These are phyloP conservation scores for Penicillium sp. DNA, from an alignment of 2,329 filamentous ascomycete species.

Conservation along the genomic window DNA sequence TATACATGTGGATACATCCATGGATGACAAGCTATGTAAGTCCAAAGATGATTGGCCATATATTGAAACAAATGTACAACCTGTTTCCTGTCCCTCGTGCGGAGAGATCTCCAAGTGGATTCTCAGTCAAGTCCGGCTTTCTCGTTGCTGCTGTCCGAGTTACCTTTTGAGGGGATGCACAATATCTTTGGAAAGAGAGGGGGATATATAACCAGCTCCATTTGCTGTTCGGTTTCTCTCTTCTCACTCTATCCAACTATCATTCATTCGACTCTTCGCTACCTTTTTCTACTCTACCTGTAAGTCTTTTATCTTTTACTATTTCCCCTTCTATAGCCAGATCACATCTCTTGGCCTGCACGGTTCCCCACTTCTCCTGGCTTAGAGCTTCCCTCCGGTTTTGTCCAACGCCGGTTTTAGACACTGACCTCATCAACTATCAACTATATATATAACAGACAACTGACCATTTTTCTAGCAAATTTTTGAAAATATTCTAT, in stretches of 20 bases:
- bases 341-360: constrained; percentile 2
- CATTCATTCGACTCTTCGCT: neutral
- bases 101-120: constrained; percentile 11
- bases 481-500: constrained; percentile 4
- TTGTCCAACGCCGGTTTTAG: constrained; percentile 19
- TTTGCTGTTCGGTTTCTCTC: neutral
- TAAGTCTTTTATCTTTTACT: neutral
- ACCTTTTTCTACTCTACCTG: neutral
- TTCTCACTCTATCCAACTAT: neutral
- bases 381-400: constrained; percentile 1
- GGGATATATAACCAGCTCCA: constrained; percentile 7
- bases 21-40: neutral
- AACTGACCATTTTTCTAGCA: constrained; percentile 11
- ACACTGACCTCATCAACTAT: constrained; percentile 6
- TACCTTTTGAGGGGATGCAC: neutral
- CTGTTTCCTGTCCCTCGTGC: constrained; percentile 4
- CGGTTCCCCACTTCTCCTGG: constrained; percentile 17
- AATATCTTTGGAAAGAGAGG: too few species aligned
- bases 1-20: neutral
- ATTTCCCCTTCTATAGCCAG: neutral
- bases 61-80: neutral
- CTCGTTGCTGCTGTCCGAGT: too few species aligned
- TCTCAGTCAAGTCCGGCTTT: neutral
- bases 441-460: neutral
- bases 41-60: neutral